A percentile compares a stretch with the other conserved stretches of the same genome.
phyloP scores from a whole-genome alignment of 371 early-diverging fungal genomes.

The Mucor saturninus region DNA sequence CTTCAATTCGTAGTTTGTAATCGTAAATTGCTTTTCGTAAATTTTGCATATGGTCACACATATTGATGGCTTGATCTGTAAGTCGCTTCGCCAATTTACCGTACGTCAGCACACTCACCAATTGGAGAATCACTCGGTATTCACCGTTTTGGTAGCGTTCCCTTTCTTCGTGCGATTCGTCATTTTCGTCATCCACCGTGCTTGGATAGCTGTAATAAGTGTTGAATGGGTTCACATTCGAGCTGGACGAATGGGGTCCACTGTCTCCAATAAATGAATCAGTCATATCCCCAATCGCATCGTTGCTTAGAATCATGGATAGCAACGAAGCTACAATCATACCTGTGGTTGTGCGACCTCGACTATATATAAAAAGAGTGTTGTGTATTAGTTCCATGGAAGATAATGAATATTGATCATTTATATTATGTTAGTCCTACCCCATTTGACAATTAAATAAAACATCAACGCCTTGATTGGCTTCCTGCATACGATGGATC shows the following conservation, averaged over 20 bases:
- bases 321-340: slow-evolving; percentile 70
- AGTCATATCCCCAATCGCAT: slow-evolving; percentile 37
- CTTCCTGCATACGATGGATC: slow-evolving; percentile 49
- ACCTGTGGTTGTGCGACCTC: slow-evolving; percentile 82
- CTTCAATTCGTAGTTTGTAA: slow-evolving; percentile 63
- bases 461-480: slow-evolving; percentile 48
- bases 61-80: slow-evolving; percentile 74
- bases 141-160: slow-evolving; percentile 64
- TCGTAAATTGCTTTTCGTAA: slow-evolving; percentile 72
- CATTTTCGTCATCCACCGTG: slow-evolving; percentile 23
- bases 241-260: not conserved
- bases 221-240: not conserved
- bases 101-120: slow-evolving; percentile 67
- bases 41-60: slow-evolving; percentile 81
- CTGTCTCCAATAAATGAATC: slow-evolving; percentile 35
- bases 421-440: slow-evolving; percentile 22
- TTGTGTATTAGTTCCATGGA: too few relatives aligned
- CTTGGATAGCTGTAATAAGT: not conserved
- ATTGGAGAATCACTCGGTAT: slow-evolving; percentile 69
- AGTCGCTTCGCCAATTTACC: slow-evolving; percentile 73
- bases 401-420: too few relatives aligned
- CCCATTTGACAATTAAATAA: slow-evolving; percentile 85
- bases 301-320: slow-evolving; percentile 50
- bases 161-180: slow-evolving; percentile 47
- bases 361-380: slow-evolving; percentile 36